Base-by-base conservation (phyloP, 192 early-diverging fungal genomes). In the Allomyces macrogynus region DNA sequence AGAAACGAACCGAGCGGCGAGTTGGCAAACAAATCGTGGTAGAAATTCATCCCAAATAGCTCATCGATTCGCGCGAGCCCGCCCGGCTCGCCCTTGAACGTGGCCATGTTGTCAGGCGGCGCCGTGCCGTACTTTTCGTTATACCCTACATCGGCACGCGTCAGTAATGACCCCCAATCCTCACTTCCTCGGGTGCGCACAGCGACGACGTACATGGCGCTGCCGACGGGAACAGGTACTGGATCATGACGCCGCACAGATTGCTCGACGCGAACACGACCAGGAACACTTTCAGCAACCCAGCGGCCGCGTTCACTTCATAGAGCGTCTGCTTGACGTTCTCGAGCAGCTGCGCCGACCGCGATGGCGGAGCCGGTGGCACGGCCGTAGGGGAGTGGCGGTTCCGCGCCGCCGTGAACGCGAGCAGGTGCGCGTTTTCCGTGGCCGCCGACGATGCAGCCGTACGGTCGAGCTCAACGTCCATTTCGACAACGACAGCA, bases 131-230 rank as follows among this genome's bases (percentile, higher is more conserved):
- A 79, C 54, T 71, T 73, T 23, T 77, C 76, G 65, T 86, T 84
- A 68, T 88, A 88, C 86, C 86, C 81, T 84, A 64, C 54, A n/a
- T n/a, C n/a, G n/a, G 44, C n/a, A n/a, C n/a, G n/a, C n/a, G n/a
- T n/a, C n/a, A n/a, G n/a, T n/a, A n/a, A n/a, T n/a, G n/a, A n/a
- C n/a, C n/a, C n/a, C n/a, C n/a, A n/a, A n/a, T n/a, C n/a, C n/a
- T n/a, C n/a, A n/a, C n/a, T n/a, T n/a, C n/a, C n/a, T n/a, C n/a
- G n/a, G n/a, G n/a, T n/a, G n/a, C n/a, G n/a, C n/a, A n/a, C n/a
- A n/a, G n/a, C n/a, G n/a, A n/a, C n/a, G n/a, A n/a, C 44, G 23
- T 40, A 61, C 16, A 25, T 18, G 4, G 49, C 14, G n/a, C 14
- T 69, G 60, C 43, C 23, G 42, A 40, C 12, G 16, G 12, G 20